Base-by-base conservation (phyloP, 179 eudicot genomes). In the Silene noctiflora region DNA sequence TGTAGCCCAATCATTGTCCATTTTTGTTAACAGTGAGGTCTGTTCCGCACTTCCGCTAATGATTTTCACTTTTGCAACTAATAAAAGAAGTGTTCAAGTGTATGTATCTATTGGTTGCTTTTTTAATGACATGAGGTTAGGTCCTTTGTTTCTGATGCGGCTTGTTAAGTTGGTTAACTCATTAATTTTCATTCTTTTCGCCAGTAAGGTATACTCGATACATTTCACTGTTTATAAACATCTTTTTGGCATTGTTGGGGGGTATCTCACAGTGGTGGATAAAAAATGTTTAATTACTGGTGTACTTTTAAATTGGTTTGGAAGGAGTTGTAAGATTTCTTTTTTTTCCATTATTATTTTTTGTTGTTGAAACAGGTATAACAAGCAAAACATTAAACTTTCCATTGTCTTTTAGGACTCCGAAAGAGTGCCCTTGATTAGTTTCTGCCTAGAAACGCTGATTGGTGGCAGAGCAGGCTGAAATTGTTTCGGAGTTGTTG, bases 11-110 rank as follows among this genome's bases (percentile, higher is more conserved):
- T 16, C 20, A 55, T 17, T 55, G 20, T 71, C 59, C 14, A 11
- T 69, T 69, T 69, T 29, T 59, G 24, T 27, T 39, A 22, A n/a
- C 56, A 60, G 24, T 21, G 69, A 31, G 75, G 68, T 69, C 71
- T 46, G 53, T 46, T 46, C 53, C 39, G 39, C 39, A 33, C 39
- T 33, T 33, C 39, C 48, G 63, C 55, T 22, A 22, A 21, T 31
- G 22, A 35, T 24, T 62, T 24, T 13, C 67, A 22, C 33, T 62
- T 62, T 22, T 22, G 25, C 66, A 61, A 21, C 67, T 62, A 24
- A 25, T 4, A 8, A 62, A 62, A 62, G 35, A 12, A 62, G 60
- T 55, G n/a, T 17, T 55, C 60, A 55, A 62, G 67, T 62, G 46
- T 67, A 17, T 67, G 70, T 16, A 35, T 67, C 51, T 13, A 67